A percentile compares a stretch with the other conserved stretches of the same genome.
These are phyloP conservation scores for Ophiostoma fasciatum DNA, from an alignment of 2,329 filamentous ascomycete species.

Conservation along the genomic window DNA sequence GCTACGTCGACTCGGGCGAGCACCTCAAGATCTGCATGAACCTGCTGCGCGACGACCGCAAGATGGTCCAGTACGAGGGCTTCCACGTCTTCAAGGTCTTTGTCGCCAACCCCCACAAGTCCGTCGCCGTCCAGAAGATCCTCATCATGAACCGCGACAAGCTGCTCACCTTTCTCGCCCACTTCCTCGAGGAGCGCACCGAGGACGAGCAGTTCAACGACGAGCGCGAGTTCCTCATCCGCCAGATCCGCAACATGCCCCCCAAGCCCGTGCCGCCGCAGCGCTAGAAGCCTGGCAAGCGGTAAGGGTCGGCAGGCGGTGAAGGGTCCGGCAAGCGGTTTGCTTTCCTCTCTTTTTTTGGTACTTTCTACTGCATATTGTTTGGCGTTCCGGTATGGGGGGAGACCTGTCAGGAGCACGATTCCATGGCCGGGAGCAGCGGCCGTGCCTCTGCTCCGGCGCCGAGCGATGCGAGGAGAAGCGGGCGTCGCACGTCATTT, in stretches of 20 bases:
- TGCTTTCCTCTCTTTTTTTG: neutral
- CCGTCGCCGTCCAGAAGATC: constrained; percentile 87
- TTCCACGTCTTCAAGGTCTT: constrained; percentile 99
- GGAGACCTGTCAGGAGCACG: neutral
- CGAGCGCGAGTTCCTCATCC: constrained; percentile 92
- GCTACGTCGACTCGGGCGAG: constrained; percentile 87
- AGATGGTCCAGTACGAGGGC: constrained; percentile 98
- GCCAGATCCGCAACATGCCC: constrained; percentile 68
- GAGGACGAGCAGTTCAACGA: constrained; percentile 98
- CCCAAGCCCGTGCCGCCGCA: constrained; percentile 38
- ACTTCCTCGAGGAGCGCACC: constrained; percentile 85
- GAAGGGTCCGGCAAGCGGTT: neutral
- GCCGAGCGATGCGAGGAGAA: no score
- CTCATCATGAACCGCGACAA: constrained; percentile 92
- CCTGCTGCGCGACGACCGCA: constrained; percentile 80
- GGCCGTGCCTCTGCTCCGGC: no score
- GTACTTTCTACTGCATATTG: constrained; percentile 4
- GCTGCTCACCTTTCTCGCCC: constrained; percentile 73
- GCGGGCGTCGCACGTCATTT: no score
- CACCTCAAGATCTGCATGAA: constrained; percentile 99
- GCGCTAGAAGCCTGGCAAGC: constrained; percentile 11
- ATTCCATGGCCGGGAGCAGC: no score
- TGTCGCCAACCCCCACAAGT: constrained; percentile 96
- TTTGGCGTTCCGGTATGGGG: constrained; percentile 7
- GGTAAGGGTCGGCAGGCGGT: neutral